Base-by-base conservation (phyloP, 164 flowering plant species). In the Macadamia integrifolia region DNA sequence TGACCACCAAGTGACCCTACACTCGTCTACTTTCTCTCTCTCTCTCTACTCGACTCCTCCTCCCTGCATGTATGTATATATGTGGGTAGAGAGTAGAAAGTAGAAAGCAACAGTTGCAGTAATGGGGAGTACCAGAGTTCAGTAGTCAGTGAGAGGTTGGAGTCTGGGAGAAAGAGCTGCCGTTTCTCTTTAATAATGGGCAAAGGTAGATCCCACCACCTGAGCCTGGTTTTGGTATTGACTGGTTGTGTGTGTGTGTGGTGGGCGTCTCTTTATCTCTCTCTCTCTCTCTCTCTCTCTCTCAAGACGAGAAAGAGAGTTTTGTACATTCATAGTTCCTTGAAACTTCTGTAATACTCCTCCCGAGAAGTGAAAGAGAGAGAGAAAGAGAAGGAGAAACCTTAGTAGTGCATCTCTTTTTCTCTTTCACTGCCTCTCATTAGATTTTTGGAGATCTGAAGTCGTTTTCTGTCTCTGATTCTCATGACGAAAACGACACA, bases 401-500 rank as follows among this genome's bases (percentile, higher is more conserved):
- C 67, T 29, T 44, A 48, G 13, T 35, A 35, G 40, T 35, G 40
- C 40, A 15, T 66, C 35, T 2, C 58, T 10, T 61, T 56, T 49
- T 35, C 52, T 42, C 49, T 42, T 46, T 56, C 50, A 11, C n/a
- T 17, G 7, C 30, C n/a, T 6, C n/a, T 62, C 12, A 30, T 50
- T 72, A 73, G 76, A 80, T 80, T 73, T 77, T 75, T 62, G 64
- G 77, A 77, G 70, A 74, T 77, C 64, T 72, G 59, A 58, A 77
- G 77, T 78, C 79, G 79, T 74, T 76, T 78, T 76, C 64, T 67
- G 66, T 74, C 74, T 62, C 82, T 80, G 81, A 82, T 74, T 82
- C 83, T 67, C 79, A 80, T 65, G 80, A 74, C 46, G 85, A 82
- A 65, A 82, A 73, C 58, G 85, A 82, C 85, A 61, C 66, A 31